Evolutionary conservation across 2,329 filamentous ascomycete genomes (phyloP).

Genomic region (Aschersonia sp.): DNA sequence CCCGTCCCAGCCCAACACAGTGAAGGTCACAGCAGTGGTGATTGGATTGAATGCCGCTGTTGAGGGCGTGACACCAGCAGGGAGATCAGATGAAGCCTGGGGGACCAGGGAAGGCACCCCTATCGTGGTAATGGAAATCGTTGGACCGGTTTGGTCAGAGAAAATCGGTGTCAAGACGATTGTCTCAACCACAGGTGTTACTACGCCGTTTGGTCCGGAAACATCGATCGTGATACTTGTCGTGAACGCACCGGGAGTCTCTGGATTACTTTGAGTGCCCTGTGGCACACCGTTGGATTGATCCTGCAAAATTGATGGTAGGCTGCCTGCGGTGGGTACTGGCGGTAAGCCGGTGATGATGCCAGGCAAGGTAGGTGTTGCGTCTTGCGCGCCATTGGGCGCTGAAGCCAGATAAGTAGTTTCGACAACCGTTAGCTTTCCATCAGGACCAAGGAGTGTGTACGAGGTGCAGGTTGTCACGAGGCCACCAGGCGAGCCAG

Average conservation of each 20-base stretch:
- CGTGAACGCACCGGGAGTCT: conserved; percentile 9
- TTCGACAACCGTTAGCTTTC: conserved; percentile 14
- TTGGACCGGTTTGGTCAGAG: conserved; percentile 1
- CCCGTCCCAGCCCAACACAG: conserved; percentile 17
- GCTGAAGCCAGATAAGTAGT: conserved; percentile 11
- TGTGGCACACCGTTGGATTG: conserved; percentile 6
- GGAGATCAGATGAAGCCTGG: conserved; percentile 7
- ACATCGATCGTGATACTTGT: conserved; percentile 16
- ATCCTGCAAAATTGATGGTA: conserved; percentile 7
- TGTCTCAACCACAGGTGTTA: conserved; percentile 15
- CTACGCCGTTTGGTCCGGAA: conserved; percentile 16
- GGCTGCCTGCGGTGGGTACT: conserved; percentile 5
- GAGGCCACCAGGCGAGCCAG: conserved; percentile 6
- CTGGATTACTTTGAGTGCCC: conserved; percentile 6
- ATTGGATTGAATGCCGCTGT: conserved; percentile 6
- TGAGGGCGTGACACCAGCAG: conserved; percentile 7
- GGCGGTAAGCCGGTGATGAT: conserved; percentile 11
- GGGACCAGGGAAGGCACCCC: conserved; percentile 9
- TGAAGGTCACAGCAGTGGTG: conserved; percentile 15
- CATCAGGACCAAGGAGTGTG: conserved; percentile 13
- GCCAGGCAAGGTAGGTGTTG: conserved; percentile 5
- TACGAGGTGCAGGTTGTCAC: conserved; percentile 12
- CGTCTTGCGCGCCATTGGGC: conserved; percentile 5
- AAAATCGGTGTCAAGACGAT: conserved; percentile 9
- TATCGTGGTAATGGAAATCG: conserved; percentile 6